Percentiles rank a stretch among this genome's conserved stretches.
Conservation (phyloP, 345 rosid genomes). For the Syzygium jambos region DNA sequence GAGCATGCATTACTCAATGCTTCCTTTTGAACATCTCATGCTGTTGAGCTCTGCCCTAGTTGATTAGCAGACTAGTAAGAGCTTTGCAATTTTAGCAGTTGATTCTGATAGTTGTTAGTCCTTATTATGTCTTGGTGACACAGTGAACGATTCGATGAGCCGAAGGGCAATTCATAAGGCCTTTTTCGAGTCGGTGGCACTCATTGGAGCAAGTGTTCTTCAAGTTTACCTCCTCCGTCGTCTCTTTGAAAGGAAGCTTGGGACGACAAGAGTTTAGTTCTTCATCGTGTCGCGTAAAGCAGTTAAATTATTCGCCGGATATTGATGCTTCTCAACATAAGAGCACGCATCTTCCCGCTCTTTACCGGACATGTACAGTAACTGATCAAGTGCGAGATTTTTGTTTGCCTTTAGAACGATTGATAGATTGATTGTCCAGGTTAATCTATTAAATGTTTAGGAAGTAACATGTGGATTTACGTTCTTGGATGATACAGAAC, state of each 20-base stretch:
- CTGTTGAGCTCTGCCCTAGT: neutral
- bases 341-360: neutral
- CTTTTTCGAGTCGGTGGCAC: constrained; percentile 51
- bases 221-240: constrained; percentile 67
- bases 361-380: neutral
- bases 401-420: neutral
- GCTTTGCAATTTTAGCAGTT: neutral
- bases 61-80: neutral
- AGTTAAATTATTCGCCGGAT: neutral
- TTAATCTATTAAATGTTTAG: neutral
- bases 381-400: neutral
- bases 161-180: constrained; percentile 60
- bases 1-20: neutral
- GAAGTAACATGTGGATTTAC: neutral
- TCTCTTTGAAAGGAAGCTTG: constrained; percentile 59
- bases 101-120: neutral
- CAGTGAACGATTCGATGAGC: constrained; percentile 68
- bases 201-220: constrained; percentile 43
- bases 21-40: neutral
- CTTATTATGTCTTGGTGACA: constrained; percentile 3
- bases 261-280: constrained; percentile 50
- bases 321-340: neutral
- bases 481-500: neutral
- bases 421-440: neutral
- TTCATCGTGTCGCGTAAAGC: neutral